These are phyloP conservation scores for Boletus reticulatus DNA, from an alignment of 768 basidiomycete species.

Conservation along the genomic window DNA sequence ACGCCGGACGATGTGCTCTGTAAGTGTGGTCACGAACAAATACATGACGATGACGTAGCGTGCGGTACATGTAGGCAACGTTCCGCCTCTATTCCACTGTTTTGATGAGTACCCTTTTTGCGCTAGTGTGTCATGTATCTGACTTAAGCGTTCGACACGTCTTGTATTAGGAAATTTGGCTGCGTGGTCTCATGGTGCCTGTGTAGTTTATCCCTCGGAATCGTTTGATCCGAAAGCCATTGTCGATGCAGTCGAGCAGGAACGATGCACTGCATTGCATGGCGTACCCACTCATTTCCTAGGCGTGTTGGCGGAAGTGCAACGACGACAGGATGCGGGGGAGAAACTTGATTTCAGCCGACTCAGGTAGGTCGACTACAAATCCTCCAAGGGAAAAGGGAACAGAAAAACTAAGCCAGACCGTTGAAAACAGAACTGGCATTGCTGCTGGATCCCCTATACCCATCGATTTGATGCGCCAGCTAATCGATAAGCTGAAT, in stretches of 20 bases:
- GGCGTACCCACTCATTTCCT: slow-evolving; percentile 87
- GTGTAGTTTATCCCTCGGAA: slow-evolving; percentile 72
- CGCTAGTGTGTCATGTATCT: slow-evolving; percentile 8
- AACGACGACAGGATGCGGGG: slow-evolving; percentile 47
- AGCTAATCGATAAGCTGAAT: slow-evolving; percentile 64
- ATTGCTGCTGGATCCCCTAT: slow-evolving; percentile 80
- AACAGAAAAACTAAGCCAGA: neutral
- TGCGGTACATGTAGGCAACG: slow-evolving; percentile 54
- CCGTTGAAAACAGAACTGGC: slow-evolving; percentile 54
- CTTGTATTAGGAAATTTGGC: slow-evolving; percentile 81
- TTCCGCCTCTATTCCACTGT: slow-evolving; percentile 83
- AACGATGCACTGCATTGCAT: slow-evolving; percentile 75
- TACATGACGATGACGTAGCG: neutral
- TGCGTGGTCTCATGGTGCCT: slow-evolving; percentile 70
- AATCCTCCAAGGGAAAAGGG: too few species aligned
- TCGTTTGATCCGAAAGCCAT: slow-evolving; percentile 62
- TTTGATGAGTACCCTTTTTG: slow-evolving; percentile 67
- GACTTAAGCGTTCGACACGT: slow-evolving; percentile 40
- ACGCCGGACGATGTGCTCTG: slow-evolving; percentile 67
- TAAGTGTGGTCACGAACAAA: slow-evolving; percentile 30
- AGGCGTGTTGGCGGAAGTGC: slow-evolving; percentile 67
- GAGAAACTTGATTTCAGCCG: slow-evolving; percentile 45
- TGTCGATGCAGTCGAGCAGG: slow-evolving; percentile 65
- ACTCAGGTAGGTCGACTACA: slow-evolving; percentile 45
- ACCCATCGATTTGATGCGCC: slow-evolving; percentile 78